Conservation (phyloP, 2,329 filamentous ascomycete genomes). For the Phaeosphaeria sp. region DNA sequence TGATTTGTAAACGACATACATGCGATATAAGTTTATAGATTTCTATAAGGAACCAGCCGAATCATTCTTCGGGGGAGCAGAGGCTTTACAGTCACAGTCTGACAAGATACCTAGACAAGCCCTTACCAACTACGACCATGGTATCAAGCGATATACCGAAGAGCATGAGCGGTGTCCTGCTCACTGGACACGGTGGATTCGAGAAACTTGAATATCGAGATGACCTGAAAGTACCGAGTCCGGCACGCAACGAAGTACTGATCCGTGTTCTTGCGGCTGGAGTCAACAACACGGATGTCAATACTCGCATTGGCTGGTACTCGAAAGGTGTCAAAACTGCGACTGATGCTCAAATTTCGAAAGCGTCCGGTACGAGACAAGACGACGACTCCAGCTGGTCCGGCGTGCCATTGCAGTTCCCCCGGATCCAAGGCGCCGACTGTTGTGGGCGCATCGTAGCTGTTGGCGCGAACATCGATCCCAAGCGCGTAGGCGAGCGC, state of each 20-base stretch:
- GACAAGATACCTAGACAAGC: too few species aligned
- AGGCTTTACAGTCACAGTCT: too few species aligned
- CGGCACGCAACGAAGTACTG: slow-evolving; percentile 9
- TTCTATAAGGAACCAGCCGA: not conserved
- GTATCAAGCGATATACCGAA: slow-evolving; percentile 1
- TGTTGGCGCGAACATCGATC: slow-evolving; percentile 2
- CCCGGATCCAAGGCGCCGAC: slow-evolving; percentile 18
- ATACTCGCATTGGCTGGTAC: slow-evolving; percentile 20
- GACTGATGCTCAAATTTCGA: slow-evolving; percentile 2
- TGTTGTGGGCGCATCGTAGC: slow-evolving; percentile 14
- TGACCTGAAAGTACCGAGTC: slow-evolving; percentile 3
- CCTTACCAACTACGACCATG: not conserved
- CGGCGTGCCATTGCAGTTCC: slow-evolving; percentile 9
- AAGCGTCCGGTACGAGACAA: not conserved
- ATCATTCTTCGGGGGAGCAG: not conserved
- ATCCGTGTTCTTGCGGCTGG: slow-evolving; percentile 13
- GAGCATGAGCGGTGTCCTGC: slow-evolving; percentile 10
- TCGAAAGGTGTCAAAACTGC: slow-evolving; percentile 9
- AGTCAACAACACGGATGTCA: slow-evolving; percentile 20
- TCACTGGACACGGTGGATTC: slow-evolving; percentile 14
- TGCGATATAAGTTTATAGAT: not conserved
- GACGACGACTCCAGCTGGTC: slow-evolving; percentile 13
- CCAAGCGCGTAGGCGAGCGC: slow-evolving; percentile 9
- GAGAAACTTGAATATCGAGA: slow-evolving; percentile 13
- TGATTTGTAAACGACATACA: not conserved